phyloP scores from a whole-genome alignment of 202 grass and related monocot genomes.

The Panicum hallii region DNA sequence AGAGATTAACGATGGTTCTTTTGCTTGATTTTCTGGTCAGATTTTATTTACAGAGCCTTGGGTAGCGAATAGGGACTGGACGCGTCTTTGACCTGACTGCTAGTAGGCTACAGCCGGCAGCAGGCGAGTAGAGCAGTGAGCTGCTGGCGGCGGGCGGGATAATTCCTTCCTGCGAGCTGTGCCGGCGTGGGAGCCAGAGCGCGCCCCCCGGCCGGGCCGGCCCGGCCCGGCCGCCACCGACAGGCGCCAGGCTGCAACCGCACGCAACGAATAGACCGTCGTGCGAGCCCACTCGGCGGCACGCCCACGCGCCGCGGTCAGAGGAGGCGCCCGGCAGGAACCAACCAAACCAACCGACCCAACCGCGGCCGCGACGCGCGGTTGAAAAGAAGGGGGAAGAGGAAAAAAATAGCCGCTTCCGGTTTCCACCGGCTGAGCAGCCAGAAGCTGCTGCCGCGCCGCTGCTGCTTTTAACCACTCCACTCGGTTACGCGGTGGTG shows the following conservation, averaged over 20 bases:
- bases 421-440: conserved; percentile 1
- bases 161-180: conserved; percentile 7
- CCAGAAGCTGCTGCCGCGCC: neutral
- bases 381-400: neutral
- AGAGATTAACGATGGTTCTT: neutral
- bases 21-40: neutral
- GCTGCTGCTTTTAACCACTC: neutral
- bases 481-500: neutral
- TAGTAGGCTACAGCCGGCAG: neutral
- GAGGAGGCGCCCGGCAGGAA: neutral
- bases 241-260: conserved; percentile 44
- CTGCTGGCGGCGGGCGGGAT: neutral
- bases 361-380: neutral
- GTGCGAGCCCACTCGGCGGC: conserved; percentile 49
- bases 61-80: neutral
- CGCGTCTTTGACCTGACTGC: neutral
- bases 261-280: conserved; percentile 61
- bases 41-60: neutral
- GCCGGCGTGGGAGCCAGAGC: neutral
- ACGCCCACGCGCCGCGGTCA: conserved; percentile 2
- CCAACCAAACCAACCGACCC: neutral
- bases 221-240: conserved; percentile 31
- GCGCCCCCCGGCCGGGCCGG: neutral
- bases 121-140: neutral
- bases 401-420: neutral